Base-by-base conservation (phyloP, 768 basidiomycete genomes). In the Tricholoma terreum region DNA sequence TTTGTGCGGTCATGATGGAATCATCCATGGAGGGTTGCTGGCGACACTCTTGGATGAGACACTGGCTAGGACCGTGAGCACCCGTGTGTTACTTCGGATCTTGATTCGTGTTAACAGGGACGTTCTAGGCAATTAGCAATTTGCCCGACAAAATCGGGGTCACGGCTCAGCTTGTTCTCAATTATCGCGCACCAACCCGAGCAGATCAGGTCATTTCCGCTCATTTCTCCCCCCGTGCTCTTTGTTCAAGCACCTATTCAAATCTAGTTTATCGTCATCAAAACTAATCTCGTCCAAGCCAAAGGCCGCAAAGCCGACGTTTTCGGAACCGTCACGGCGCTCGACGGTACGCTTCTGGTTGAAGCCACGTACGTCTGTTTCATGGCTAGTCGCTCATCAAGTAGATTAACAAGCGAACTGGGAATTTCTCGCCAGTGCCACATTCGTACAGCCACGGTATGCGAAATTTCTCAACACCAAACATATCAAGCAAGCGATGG, bases 1-100 rank as follows among this genome's bases (percentile, higher is more conserved):
- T 2, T 60, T 98, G 52, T 98, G 96, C 66, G 95, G 92, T 3
- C 89, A 96, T 60, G 94, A 96, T 71, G 96, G 96, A 0, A 94
- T 99, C 59, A 75, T 98, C 2, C 96, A 99, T 64, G 96, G 96
- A 0, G 96, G 96, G 1, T 65, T 98, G 57, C 76, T 98, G 17
- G 93, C 94, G 36, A 97, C 94, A 1, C 71, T 98, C 15, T 69
- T 97, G 55, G 96, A 99, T 61, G 96, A 99, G 77, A 77, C 79
- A 14, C 67, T 97, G 42, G 87, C 87, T 55, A 76, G 96, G 58
- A 89, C 84, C 64, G 95, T 95, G 65, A 56, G 69, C 65, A 17
- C 21, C n/a, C 7, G 33, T 49, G 2, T 3, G 9, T 42, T 7
- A 10, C 36, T 27, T 40, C 54, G 21, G 19, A 21, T 8, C 57